Conservation (phyloP, 345 rosid genomes). For the Rhizophora apiculata region DNA sequence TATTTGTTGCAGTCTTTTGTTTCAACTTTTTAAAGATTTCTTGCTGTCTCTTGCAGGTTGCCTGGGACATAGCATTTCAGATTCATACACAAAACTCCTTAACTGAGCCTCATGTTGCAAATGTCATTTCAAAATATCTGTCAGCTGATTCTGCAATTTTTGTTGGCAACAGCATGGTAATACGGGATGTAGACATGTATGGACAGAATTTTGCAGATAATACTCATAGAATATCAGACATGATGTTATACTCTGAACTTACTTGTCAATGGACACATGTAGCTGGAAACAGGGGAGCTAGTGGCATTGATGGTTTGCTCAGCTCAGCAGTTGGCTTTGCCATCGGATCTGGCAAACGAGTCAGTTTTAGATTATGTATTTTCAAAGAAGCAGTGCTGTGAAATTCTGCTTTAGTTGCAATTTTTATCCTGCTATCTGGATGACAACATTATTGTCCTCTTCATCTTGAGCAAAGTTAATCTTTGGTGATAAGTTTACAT, state of each 20-base stretch:
- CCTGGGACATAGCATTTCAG: constrained; percentile 65
- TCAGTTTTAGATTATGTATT: constrained; percentile 27
- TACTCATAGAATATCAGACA: constrained; percentile 28
- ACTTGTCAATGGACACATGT: constrained; percentile 61
- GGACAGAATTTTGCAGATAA: constrained; percentile 45
- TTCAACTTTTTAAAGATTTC: constrained; percentile 11
- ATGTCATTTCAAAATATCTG: constrained; percentile 54
- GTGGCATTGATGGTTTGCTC: constrained; percentile 97
- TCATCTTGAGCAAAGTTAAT: neutral
- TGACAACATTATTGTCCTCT: neutral
- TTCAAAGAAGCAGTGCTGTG: neutral
- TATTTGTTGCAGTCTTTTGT: neutral
- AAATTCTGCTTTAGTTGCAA: neutral
- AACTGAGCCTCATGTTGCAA: constrained; percentile 81
- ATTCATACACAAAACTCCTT: constrained; percentile 53
- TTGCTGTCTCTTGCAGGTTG: constrained; percentile 49
- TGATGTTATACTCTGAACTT: constrained; percentile 41
- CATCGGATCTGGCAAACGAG: constrained; percentile 76
- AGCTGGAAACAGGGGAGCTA: constrained; percentile 96
- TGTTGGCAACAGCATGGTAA: constrained; percentile 92
- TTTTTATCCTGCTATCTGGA: neutral
- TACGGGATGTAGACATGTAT: constrained; percentile 92
- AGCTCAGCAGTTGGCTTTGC: constrained; percentile 94
- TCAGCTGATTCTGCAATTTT: constrained; percentile 67
- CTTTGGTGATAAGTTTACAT: neutral